Evolutionary conservation across 768 basidiomycete species (phyloP).

Genomic region (Hemileccinum impolitum): DNA sequence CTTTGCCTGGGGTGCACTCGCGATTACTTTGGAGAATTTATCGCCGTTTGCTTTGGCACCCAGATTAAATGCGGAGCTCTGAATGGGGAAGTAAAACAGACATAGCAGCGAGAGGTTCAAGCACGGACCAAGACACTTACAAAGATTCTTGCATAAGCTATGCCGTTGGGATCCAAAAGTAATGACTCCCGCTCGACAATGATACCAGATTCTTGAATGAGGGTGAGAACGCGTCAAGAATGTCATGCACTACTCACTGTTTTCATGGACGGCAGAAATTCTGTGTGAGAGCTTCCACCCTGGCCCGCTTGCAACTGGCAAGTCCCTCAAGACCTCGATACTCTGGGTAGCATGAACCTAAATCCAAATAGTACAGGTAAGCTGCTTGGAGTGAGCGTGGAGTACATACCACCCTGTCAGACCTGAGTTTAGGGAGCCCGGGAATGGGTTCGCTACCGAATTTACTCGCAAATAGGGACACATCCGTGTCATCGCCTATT

Average conservation of each 20-base stretch:
- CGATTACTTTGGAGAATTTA: slow-evolving; percentile 60
- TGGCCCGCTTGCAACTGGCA: slow-evolving; percentile 70
- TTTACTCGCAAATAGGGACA: slow-evolving; percentile 53
- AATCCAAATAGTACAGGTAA: not conserved
- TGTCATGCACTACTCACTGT: slow-evolving; percentile 50
- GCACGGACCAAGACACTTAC: slow-evolving; percentile 32
- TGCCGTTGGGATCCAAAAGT: slow-evolving; percentile 61
- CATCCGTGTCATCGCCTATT: too few species aligned
- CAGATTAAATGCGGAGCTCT: slow-evolving; percentile 68
- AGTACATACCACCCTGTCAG: slow-evolving; percentile 61
- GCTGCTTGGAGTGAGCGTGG: not conserved
- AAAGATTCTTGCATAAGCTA: slow-evolving; percentile 59
- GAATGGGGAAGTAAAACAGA: not conserved
- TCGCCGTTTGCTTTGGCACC: slow-evolving; percentile 62
- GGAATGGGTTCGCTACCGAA: slow-evolving; percentile 41
- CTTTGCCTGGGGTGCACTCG: slow-evolving; percentile 58
- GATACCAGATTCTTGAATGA: slow-evolving; percentile 63
- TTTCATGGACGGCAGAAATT: slow-evolving; percentile 72
- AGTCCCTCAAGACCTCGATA: slow-evolving; percentile 74
- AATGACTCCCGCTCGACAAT: slow-evolving; percentile 61
- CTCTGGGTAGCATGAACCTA: slow-evolving; percentile 79
- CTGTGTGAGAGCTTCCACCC: slow-evolving; percentile 75
- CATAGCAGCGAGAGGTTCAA: not conserved
- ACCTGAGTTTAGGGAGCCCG: slow-evolving; percentile 67
- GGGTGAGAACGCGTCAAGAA: not conserved